Percentiles rank a stretch among this genome's conserved stretches.
These are phyloP conservation scores for Brassica incana DNA, from an alignment of 345 rosid species.

Conservation along the genomic window DNA sequence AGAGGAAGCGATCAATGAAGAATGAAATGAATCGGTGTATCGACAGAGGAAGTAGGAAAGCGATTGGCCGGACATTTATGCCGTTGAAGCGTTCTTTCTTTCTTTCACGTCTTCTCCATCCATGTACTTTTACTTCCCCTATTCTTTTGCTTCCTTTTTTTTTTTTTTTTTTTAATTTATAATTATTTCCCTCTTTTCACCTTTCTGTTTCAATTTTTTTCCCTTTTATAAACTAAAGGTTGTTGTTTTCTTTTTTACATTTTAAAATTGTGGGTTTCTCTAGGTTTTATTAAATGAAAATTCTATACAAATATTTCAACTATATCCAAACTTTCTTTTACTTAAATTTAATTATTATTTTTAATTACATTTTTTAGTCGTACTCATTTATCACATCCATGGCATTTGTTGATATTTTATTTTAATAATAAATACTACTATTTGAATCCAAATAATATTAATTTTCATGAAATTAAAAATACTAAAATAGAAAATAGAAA, in stretches of 20 bases:
- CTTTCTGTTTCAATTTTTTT: neutral
- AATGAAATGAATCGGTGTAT: neutral
- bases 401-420: no score
- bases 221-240: neutral
- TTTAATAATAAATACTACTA: no score
- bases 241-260: neutral
- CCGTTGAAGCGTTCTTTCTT: neutral
- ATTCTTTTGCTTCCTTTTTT: neutral
- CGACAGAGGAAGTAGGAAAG: neutral
- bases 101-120: neutral
- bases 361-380: no score
- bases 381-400: no score
- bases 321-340: no score
- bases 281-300: neutral
- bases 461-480: no score
- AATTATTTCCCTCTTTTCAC: neutral
- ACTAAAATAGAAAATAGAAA: no score
- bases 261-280: neutral
- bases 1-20: neutral
- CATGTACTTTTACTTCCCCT: neutral
- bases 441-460: no score
- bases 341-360: no score
- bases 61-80: neutral
- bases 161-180: neutral
- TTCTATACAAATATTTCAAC: neutral